These are phyloP conservation scores for Solanum etuberosum DNA, from an alignment of 257 asterid species.

Conservation along the genomic window DNA sequence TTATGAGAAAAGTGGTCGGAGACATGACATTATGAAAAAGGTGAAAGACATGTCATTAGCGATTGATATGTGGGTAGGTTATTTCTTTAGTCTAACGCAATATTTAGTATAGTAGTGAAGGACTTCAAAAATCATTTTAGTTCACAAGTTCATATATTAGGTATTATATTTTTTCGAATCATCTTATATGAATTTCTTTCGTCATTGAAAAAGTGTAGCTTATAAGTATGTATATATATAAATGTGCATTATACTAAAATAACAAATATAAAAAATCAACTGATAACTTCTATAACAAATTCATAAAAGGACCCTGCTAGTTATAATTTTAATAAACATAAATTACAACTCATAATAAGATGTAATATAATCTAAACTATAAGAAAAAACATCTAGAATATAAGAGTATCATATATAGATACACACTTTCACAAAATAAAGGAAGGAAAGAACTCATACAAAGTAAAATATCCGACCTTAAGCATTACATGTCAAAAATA, in stretches of 20 bases:
- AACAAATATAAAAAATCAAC: too few relatives aligned
- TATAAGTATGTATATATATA: too few relatives aligned
- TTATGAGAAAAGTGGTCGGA: too few relatives aligned
- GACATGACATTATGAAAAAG: neutral
- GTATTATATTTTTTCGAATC: too few relatives aligned
- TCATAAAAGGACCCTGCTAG: too few relatives aligned
- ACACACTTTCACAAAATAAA: neutral
- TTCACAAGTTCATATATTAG: neutral
- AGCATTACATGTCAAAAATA: neutral
- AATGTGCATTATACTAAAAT: neutral
- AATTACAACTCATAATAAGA: too few relatives aligned
- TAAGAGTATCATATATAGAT: neutral
- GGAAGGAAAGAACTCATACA: neutral
- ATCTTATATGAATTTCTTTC: neutral
- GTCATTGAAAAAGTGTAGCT: neutral
- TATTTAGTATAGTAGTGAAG: too few relatives aligned
- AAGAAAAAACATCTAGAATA: too few relatives aligned
- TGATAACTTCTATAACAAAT: too few relatives aligned
- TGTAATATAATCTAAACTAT: too few relatives aligned
- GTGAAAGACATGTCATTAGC: neutral
- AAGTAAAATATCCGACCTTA: neutral
- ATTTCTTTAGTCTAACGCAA: neutral
- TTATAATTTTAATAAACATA: too few relatives aligned
- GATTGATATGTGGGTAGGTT: neutral
- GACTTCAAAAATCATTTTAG: neutral